phyloP scores from a whole-genome alignment of 768 basidiomycete species.

The Trametes sanguinea region DNA sequence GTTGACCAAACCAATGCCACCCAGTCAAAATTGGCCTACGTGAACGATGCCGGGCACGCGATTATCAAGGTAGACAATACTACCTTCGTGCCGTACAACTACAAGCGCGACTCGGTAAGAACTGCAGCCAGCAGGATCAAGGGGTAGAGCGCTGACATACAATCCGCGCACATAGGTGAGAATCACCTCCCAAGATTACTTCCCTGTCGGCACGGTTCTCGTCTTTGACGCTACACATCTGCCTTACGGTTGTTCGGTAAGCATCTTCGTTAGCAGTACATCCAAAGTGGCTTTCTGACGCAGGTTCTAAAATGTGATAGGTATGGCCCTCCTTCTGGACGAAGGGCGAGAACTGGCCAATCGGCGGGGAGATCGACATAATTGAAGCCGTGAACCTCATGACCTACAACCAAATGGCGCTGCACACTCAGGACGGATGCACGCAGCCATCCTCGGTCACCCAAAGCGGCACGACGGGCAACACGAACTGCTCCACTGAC shows the following conservation, averaged over 20 bases:
- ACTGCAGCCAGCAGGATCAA: not conserved
- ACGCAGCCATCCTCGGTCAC: conserved; percentile 32
- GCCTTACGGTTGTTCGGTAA: conserved; percentile 59
- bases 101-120: conserved; percentile 62
- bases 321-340: conserved; percentile 35
- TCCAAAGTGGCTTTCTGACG: not conserved
- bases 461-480: conserved; percentile 36
- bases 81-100: conserved; percentile 52
- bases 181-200: conserved; percentile 44
- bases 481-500: conserved; percentile 34
- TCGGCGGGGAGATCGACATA: conserved; percentile 42
- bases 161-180: conserved; percentile 38
- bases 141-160: not conserved
- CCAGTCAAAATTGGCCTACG: conserved; percentile 54
- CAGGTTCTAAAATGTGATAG: conserved; percentile 10
- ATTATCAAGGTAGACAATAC: conserved; percentile 77
- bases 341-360: conserved; percentile 40
- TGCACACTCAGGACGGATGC: conserved; percentile 49
- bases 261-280: conserved; percentile 6
- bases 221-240: conserved; percentile 48
- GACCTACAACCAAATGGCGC: conserved; percentile 55
- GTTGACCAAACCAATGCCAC: conserved; percentile 49
- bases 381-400: conserved; percentile 57
- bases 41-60: conserved; percentile 60
- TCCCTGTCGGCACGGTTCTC: conserved; percentile 45